Base-by-base conservation (phyloP, 169 alveolate species). In the Plasmodium ovale region DNA sequence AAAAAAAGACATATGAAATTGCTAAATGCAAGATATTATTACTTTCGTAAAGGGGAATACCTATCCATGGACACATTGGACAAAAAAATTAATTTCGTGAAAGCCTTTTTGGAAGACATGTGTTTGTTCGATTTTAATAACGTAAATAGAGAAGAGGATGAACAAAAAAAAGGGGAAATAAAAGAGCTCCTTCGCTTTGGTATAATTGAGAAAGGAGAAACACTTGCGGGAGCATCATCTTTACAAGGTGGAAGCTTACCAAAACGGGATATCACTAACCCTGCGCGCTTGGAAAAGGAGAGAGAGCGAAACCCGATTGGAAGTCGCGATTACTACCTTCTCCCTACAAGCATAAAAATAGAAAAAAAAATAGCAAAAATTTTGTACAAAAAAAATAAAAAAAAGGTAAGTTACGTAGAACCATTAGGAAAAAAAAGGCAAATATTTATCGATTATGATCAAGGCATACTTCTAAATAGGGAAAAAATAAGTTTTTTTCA, bases 391-490 rank as follows among this genome's bases (percentile, higher is more conserved):
- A 49, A 56, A 31, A 68, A 31, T 31, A 68, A 33, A 5, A 42
- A 42, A 9, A 7, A 69, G 51, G 69, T 79, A 58, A 37, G 65
- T 54, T 79, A 25, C 42, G 70, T 33, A 14, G 56, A 79, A 60
- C 89, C 89, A 16, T 42, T 79, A 64, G 65, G 44, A 64, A 79
- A 79, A 79, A 64, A 69, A 39, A 64, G 65, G 1, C 89, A 79
- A 64, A 79, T 79, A 64, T 79, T 64, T 56, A 47, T 79, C 12
- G 51, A 79, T 39, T 64, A 44, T 27, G 89, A 64, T 51, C 49
- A 79, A 1, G 72, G 16, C 10, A 49, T 31, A 37, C 65, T 79
- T 14, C 16, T 79, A 68, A 64, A 65, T 64, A 25, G 47, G 10
- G 35, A 21, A 23, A 68, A 64, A 54, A 19, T 53, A 39, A 33